Evolutionary conservation across 768 basidiomycete species (phyloP).

Genomic region (Ephemerocybe angulata): DNA sequence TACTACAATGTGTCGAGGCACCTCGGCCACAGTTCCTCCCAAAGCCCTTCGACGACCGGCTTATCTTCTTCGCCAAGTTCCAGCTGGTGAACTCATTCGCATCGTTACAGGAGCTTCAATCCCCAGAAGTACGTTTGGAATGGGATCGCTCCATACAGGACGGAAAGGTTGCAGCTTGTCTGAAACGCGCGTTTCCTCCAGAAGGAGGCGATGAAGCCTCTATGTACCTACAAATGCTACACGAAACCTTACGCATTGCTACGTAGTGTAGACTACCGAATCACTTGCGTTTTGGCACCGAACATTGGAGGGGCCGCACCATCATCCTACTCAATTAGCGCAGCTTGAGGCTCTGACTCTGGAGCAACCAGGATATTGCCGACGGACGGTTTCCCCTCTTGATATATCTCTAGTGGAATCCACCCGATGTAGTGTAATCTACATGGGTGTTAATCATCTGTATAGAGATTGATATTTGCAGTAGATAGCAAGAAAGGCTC

Average conservation of each 20-base stretch:
- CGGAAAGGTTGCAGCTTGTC: not conserved
- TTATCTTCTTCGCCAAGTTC: constrained; percentile 5
- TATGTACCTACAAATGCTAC: constrained; percentile 6
- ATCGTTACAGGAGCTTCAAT: not conserved
- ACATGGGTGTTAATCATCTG: constrained; percentile 3
- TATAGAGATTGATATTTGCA: not conserved
- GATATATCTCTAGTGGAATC: constrained; percentile 45
- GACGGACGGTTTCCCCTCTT: constrained; percentile 17
- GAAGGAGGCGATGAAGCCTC: not conserved
- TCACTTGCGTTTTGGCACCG: no score
- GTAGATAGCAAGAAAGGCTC: constrained; percentile 11
- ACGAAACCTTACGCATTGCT: not conserved
- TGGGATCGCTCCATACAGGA: constrained; percentile 10
- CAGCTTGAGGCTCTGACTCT: not conserved
- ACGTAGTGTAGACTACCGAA: no score
- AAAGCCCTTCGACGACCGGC: not conserved
- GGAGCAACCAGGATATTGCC: not conserved
- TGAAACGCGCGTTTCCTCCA: constrained; percentile 2
- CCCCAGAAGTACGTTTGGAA: constrained; percentile 1
- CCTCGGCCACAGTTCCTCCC: not conserved
- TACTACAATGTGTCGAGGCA: constrained; percentile 1
- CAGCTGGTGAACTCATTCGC: constrained; percentile 3
- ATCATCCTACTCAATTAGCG: not conserved
- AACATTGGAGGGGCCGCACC: no score
- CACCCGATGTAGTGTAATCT: constrained; percentile 51